Percentiles rank a stretch among this genome's conserved stretches.
These are phyloP conservation scores for Schizothecium vesticola DNA, from an alignment of 495 filamentous ascomycete genomes.

Conservation along the genomic window DNA sequence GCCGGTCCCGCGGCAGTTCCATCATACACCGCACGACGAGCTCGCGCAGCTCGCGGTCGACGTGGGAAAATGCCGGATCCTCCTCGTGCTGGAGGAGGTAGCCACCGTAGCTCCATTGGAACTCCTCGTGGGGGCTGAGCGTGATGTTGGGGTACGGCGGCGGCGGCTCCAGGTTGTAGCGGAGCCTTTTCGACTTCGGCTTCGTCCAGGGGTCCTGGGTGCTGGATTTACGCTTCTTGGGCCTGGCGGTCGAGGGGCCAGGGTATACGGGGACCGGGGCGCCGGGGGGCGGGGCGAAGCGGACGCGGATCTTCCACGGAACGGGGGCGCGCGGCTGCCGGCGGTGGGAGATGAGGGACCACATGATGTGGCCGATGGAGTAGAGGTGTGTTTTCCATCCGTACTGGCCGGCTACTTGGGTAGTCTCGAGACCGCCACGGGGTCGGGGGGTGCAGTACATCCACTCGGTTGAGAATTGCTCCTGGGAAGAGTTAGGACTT, in stretches of 20 bases:
- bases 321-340: not conserved
- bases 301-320: not conserved
- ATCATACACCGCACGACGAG: not conserved
- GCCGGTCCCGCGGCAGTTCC: not conserved
- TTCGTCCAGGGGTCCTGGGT: not conserved
- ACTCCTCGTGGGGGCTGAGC: not conserved
- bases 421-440: not conserved
- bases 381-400: not conserved
- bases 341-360: not conserved
- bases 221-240: not conserved
- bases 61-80: not conserved
- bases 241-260: not conserved
- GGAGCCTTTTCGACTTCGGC: not conserved
- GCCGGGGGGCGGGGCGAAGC: not conserved
- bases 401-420: not conserved
- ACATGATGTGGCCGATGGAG: not conserved
- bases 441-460: no score
- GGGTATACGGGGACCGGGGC: not conserved
- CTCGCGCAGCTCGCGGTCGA: not conserved
- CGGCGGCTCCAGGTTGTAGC: not conserved
- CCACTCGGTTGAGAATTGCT: not conserved
- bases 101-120: not conserved
- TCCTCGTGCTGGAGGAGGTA: not conserved
- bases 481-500: not conserved
- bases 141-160: not conserved